phyloP scores from a whole-genome alignment of 1,284 basidiomycete genomes.

The Trametes pubescens region DNA sequence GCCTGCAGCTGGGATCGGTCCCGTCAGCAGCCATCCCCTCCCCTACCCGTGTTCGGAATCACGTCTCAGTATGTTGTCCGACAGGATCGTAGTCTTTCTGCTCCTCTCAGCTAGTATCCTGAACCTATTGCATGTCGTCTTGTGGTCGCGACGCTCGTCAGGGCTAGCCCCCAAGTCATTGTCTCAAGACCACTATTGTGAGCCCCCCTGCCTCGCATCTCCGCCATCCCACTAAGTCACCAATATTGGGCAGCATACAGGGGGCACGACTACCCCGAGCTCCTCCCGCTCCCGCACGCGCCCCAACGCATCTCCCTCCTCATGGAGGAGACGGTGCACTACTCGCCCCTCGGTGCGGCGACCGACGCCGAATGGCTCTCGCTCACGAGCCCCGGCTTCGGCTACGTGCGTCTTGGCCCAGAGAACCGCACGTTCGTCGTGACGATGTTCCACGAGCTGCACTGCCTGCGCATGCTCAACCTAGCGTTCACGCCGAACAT shows the following conservation, averaged over 20 bases:
- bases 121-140: not conserved
- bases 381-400: conserved; percentile 3
- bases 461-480: conserved; percentile 43
- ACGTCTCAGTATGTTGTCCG: not conserved
- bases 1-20: too few species aligned
- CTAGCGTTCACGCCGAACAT: conserved; percentile 31
- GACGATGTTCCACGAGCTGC: conserved; percentile 47
- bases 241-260: conserved; percentile 9
- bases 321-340: conserved; percentile 22
- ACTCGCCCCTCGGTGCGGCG: conserved; percentile 9
- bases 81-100: not conserved
- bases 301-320: conserved; percentile 3
- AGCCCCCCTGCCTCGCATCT: not conserved
- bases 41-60: too few species aligned
- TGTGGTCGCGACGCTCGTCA: not conserved
- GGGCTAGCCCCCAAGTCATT: not conserved
- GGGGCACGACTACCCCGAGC: conserved; percentile 21
- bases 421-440: conserved; percentile 38
- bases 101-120: not conserved
- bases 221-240: not conserved
- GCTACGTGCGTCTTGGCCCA: conserved; percentile 35
- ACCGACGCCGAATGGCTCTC: conserved; percentile 15
- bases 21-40: not conserved
- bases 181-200: not conserved
- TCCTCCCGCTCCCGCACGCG: conserved; percentile 6